Evolutionary conservation across 1,284 basidiomycete genomes (phyloP).

Genomic region (Albatrellus sp.): DNA sequence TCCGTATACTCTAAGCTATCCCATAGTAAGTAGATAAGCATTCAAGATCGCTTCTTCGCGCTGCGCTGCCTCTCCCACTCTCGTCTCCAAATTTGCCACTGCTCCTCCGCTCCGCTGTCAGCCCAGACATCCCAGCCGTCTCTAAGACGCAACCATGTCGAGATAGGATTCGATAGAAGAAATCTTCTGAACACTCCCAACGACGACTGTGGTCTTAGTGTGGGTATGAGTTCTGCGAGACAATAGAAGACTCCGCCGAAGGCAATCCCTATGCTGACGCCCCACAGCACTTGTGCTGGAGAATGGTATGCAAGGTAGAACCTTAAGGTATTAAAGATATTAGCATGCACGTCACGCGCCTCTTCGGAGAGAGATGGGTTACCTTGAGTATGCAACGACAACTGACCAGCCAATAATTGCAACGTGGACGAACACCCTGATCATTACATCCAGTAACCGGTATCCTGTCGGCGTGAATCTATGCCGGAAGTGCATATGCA

Average conservation of each 20-base stretch:
- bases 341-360: background rate
- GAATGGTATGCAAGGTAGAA: slow-evolving; percentile 69
- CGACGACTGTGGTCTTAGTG: slow-evolving; percentile 33
- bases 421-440: slow-evolving; percentile 34
- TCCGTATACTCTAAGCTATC: too few relatives aligned
- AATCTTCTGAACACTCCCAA: slow-evolving; percentile 37
- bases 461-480: slow-evolving; percentile 44
- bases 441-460: slow-evolving; percentile 34
- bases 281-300: slow-evolving; percentile 60
- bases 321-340: slow-evolving; percentile 22
- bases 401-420: slow-evolving; percentile 42
- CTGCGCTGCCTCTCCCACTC: slow-evolving; percentile 22
- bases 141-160: slow-evolving; percentile 55
- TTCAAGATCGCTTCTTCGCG: slow-evolving; percentile 5
- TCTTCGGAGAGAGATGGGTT: background rate
- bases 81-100: slow-evolving; percentile 52
- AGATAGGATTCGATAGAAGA: slow-evolving; percentile 45
- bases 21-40: background rate
- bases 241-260: slow-evolving; percentile 49
- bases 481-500: slow-evolving; percentile 65
- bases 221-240: slow-evolving; percentile 49
- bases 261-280: slow-evolving; percentile 49
- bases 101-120: slow-evolving; percentile 55
- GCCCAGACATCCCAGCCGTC: slow-evolving; percentile 75
- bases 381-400: slow-evolving; percentile 74